phyloP scores from a whole-genome alignment of 225 moss, liverwort and hornwort genomes.

The Polytrichum commune region DNA sequence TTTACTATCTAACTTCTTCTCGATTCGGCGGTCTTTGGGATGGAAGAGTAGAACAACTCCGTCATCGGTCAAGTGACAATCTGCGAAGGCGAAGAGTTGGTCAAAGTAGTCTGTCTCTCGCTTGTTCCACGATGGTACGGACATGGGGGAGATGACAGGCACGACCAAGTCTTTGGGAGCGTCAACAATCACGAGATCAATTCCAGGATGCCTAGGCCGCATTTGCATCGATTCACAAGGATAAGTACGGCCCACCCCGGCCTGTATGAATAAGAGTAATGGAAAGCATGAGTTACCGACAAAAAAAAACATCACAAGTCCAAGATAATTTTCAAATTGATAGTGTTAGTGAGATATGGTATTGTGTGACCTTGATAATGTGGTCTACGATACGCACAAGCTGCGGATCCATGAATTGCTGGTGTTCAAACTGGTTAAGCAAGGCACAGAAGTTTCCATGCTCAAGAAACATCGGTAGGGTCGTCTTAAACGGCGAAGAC shows the following conservation, averaged over 20 bases:
- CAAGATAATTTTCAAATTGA: too few species aligned
- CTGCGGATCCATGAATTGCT: too few species aligned
- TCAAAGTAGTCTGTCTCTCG: not conserved
- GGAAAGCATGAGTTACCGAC: not conserved
- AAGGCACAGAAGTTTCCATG: too few species aligned
- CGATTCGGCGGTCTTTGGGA: too few species aligned
- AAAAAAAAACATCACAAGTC: not conserved
- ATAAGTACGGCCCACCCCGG: not conserved
- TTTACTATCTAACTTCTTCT: too few species aligned
- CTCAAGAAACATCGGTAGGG: too few species aligned
- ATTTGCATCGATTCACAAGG: constrained; percentile 1
- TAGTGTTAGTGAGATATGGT: too few species aligned
- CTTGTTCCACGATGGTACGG: not conserved
- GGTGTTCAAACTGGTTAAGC: too few species aligned
- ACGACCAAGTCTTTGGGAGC: not conserved
- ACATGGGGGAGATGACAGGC: not conserved
- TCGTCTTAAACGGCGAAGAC: too few species aligned
- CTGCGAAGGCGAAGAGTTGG: not conserved
- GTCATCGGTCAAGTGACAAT: constrained; percentile 1
- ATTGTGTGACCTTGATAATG: too few species aligned
- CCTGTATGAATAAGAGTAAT: not conserved
- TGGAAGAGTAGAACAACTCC: not conserved
- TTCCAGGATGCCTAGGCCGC: constrained; percentile 1
- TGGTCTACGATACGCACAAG: too few species aligned
- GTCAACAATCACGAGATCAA: not conserved